phyloP scores from a whole-genome alignment of 306 rosid species.

The Quercus aquifolioides region DNA sequence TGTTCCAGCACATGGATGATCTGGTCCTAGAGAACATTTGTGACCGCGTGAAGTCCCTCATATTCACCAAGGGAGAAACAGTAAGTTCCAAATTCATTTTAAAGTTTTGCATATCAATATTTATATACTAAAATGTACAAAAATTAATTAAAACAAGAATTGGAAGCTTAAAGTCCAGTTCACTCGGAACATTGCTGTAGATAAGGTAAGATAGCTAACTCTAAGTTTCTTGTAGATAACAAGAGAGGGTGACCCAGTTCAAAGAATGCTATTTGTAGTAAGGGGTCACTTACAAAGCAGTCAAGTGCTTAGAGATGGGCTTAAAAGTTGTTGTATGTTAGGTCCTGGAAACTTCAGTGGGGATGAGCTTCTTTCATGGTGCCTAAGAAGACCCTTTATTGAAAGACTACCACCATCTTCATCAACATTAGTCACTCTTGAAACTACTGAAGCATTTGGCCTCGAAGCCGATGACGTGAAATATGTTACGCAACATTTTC shows the following conservation, averaged over 20 bases:
- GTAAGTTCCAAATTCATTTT: constrained; percentile 36
- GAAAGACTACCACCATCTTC: constrained; percentile 81
- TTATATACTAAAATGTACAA: neutral
- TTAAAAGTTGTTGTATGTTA: constrained; percentile 86
- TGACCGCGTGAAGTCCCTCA: constrained; percentile 91
- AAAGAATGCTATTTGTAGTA: constrained; percentile 87
- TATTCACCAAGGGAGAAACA: constrained; percentile 88
- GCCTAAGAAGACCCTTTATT: constrained; percentile 72
- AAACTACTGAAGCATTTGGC: constrained; percentile 84
- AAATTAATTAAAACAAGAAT: neutral
- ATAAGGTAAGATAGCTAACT: neutral
- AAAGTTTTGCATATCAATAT: neutral
- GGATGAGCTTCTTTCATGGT: constrained; percentile 92
- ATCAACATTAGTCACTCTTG: constrained; percentile 64
- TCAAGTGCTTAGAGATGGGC: constrained; percentile 82
- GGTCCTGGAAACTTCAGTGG: constrained; percentile 97
- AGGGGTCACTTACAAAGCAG: constrained; percentile 94
- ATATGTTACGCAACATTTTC: constrained; percentile 88
- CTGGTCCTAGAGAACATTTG: constrained; percentile 87
- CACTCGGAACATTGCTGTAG: too few relatives aligned
- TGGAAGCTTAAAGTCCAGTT: neutral
- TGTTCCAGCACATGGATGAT: constrained; percentile 94
- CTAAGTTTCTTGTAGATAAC: constrained; percentile 45
- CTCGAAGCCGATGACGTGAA: constrained; percentile 79
- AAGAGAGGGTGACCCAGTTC: constrained; percentile 89